Base-by-base conservation (phyloP, 2,329 filamentous ascomycete genomes). In the Chrysoporthe puriensis region DNA sequence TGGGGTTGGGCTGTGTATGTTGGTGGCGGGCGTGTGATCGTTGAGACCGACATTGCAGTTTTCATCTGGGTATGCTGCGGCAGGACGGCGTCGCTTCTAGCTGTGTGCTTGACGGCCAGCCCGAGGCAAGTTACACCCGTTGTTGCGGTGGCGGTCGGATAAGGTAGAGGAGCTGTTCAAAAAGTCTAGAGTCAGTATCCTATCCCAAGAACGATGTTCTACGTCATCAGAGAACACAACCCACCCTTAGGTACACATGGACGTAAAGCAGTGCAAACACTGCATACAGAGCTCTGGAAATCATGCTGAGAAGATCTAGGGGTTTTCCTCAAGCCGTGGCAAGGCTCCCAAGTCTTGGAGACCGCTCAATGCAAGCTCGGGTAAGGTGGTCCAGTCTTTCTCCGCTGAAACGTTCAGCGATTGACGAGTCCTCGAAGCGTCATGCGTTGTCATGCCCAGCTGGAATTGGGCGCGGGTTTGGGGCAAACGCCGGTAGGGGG, bases 211-310 rank as follows among this genome's bases (percentile, higher is more conserved):
- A 48, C 0, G 8, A 26, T 26, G 26, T 2, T 26, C 26, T 26
- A 26, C 26, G 26, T 26, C 26, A 26, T 26, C 26, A 26, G 26
- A 26, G 26, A 26, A 1, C 0, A 16, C 16, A 40, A 42, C 61
- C 36, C 26, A 63, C 65, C 50, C 64, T 64, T 44, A 69, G 34
- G 52, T 69, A 68, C 11, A 69, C 43, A 40, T 64, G 62, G 57
- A 69, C 68, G n/a, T 67, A 67, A 21, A 66, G 54, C 62, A 67
- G 48, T 42, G 64, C 65, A 48, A 59, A 57, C 6, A 69, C 59
- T 42, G 67, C 69, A 58, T 62, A 64, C 16, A 70, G 43, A n/a
- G 60, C 40, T 34, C 65, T 59, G 13, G 57, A 26, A 52, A 70
- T 58, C 69, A 70, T 70, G 32, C 16, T 56, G 59, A 32, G 21